A percentile compares a stretch with the other conserved stretches of the same genome.
These are phyloP conservation scores for Psilocybe subaeruginosa DNA, from an alignment of 768 basidiomycete species.

Conservation along the genomic window DNA sequence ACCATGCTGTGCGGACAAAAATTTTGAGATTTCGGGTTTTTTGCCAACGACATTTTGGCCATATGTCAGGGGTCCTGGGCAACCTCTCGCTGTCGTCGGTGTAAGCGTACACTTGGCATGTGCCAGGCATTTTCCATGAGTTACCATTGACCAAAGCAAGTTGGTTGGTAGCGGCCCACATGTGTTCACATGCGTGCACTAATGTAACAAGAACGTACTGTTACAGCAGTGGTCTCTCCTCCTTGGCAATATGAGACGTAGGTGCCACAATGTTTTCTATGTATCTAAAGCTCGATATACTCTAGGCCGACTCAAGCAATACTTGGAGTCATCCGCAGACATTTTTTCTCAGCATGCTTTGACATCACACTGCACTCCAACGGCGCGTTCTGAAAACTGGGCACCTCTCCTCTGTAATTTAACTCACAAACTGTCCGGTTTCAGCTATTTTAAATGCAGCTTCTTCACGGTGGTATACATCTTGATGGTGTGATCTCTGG, in stretches of 20 bases:
- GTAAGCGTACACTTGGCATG: neutral
- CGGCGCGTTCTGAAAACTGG: neutral
- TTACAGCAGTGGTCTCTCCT: neutral
- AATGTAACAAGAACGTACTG: neutral
- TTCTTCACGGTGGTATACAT: conserved; percentile 5
- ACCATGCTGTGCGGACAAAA: too few species aligned
- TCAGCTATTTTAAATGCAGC: conserved; percentile 8
- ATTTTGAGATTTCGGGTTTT: too few species aligned
- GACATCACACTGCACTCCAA: neutral
- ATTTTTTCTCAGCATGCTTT: neutral
- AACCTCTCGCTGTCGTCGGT: conserved; percentile 1
- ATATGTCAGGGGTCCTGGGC: too few species aligned
- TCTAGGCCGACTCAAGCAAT: too few species aligned
- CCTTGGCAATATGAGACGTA: neutral
- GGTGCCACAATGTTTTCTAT: too few species aligned
- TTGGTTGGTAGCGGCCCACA: conserved; percentile 1
- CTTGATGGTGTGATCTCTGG: conserved; percentile 13
- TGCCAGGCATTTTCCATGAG: neutral
- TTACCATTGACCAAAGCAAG: neutral
- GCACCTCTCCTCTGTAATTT: neutral
- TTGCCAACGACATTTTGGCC: too few species aligned
- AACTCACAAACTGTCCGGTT: conserved; percentile 2
- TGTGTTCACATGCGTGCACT: conserved; percentile 5
- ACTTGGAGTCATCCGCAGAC: too few species aligned
- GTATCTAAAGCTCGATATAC: too few species aligned